Percentiles rank a stretch among this genome's conserved stretches.
Conservation (phyloP, 768 basidiomycete species). For the Calocybe indica region DNA sequence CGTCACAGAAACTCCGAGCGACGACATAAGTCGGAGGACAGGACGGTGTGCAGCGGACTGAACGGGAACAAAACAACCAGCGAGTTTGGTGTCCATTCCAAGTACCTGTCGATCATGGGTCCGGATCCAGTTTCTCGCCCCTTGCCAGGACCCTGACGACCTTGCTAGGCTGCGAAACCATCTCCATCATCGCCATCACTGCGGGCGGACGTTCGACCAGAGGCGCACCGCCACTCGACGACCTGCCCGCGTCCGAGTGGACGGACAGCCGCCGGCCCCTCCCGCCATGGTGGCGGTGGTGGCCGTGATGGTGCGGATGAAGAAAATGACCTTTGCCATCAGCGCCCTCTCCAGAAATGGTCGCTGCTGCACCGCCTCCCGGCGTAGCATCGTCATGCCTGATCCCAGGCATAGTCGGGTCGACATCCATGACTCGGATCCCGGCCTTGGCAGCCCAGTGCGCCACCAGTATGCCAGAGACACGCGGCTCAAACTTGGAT, state of each 20-base stretch:
- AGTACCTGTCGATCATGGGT: neutral
- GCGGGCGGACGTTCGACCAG: constrained; percentile 76
- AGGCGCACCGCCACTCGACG: constrained; percentile 19
- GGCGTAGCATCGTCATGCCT: constrained; percentile 11
- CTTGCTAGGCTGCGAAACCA: constrained; percentile 65
- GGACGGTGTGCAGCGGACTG: too few species aligned
- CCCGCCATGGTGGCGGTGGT: constrained; percentile 11
- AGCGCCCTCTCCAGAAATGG: neutral
- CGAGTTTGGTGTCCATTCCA: too few species aligned
- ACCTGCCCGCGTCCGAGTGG: neutral
- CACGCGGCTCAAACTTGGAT: constrained; percentile 60
- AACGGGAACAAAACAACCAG: too few species aligned
- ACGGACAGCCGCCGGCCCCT: constrained; percentile 18
- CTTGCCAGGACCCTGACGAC: constrained; percentile 77
- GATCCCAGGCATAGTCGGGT: constrained; percentile 31
- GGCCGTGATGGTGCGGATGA: constrained; percentile 8
- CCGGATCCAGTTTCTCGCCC: constrained; percentile 73
- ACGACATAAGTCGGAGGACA: too few species aligned
- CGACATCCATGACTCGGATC: constrained; percentile 50
- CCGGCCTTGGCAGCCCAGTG: constrained; percentile 66
- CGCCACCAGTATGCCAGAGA: constrained; percentile 54
- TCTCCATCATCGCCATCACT: constrained; percentile 79
- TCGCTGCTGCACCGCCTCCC: constrained; percentile 5
- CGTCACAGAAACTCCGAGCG: too few species aligned
- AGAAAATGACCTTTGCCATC: neutral